Percentiles rank a stretch among this genome's conserved stretches.
Evolutionary conservation across 805 yeast species (phyloP).

Genomic region (Blastobotrys parvus): DNA sequence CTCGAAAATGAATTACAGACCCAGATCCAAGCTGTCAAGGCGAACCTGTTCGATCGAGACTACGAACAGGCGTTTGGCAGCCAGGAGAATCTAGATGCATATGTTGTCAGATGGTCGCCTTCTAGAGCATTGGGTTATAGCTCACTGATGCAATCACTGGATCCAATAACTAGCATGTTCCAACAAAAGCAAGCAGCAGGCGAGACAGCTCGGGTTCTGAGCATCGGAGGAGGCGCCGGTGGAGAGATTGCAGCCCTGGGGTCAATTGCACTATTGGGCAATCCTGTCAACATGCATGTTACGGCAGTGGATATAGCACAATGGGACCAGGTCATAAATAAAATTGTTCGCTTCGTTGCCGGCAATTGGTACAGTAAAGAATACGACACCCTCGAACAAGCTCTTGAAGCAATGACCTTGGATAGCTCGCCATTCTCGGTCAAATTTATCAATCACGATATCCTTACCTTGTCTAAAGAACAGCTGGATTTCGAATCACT

Average conservation of each 20-base stretch:
- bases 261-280: conserved; percentile 38
- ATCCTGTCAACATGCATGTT: conserved; percentile 31
- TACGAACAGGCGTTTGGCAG: conserved; percentile 60
- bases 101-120: conserved; percentile 81
- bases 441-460: conserved; percentile 16
- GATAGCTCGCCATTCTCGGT: conserved; percentile 7
- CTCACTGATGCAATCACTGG: conserved; percentile 50
- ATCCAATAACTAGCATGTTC: conserved; percentile 34
- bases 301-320: conserved; percentile 69
- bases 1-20: conserved; percentile 25
- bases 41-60: conserved; percentile 59
- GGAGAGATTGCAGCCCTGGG: conserved; percentile 65
- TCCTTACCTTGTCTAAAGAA: conserved; percentile 17
- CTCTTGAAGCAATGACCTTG: conserved; percentile 3
- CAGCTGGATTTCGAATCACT: conserved; percentile 23
- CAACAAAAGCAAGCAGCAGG: conserved; percentile 2
- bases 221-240: conserved; percentile 88
- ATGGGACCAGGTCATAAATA: conserved; percentile 51
- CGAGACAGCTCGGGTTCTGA: conserved; percentile 32
- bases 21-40: conserved; percentile 61
- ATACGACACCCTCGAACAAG: conserved; percentile 2
- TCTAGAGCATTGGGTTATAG: conserved; percentile 69
- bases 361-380: conserved; percentile 38
- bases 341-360: conserved; percentile 37
- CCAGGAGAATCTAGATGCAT: conserved; percentile 61